Evolutionary conservation across 2,329 filamentous ascomycete genomes (phyloP).

Genomic region (Pseudogymnoascus sp.): DNA sequence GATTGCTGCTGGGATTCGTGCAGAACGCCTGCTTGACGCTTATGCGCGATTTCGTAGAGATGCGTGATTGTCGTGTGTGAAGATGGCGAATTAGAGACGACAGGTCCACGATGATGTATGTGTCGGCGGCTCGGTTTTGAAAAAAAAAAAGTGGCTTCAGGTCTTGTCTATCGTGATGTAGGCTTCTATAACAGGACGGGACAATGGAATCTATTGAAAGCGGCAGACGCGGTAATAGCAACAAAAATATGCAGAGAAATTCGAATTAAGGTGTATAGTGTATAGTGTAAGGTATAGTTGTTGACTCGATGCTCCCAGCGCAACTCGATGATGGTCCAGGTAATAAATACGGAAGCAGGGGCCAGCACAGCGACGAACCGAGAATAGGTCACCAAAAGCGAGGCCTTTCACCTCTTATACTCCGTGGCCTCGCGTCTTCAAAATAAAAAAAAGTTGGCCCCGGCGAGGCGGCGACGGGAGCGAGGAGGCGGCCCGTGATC

Average conservation of each 20-base stretch:
- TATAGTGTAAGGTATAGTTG: not conserved
- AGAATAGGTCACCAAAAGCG: not conserved
- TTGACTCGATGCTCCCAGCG: not conserved
- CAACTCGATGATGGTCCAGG: conserved; percentile 2
- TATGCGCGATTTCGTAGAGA: conserved; percentile 2
- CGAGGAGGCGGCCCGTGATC: conserved; percentile 7
- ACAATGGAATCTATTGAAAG: not conserved
- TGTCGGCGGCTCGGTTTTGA: not conserved
- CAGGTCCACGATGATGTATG: not conserved
- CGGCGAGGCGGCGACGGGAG: conserved; percentile 4
- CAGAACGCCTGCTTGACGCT: not conserved
- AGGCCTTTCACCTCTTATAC: not conserved
- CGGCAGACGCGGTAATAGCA: conserved; percentile 3
- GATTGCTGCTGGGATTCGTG: not conserved
- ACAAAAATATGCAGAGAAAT: not conserved
- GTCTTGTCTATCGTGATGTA: not conserved
- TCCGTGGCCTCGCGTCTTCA: not conserved
- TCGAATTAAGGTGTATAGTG: not conserved
- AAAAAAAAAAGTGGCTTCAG: not conserved
- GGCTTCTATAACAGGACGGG: not conserved
- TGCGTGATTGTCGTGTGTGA: not conserved
- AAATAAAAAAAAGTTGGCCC: not conserved
- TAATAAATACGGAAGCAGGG: not conserved
- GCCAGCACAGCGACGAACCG: not conserved
- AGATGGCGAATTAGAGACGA: conserved; percentile 3